phyloP scores from a whole-genome alignment of 495 filamentous ascomycete genomes.

The Usnea hakonensis region DNA sequence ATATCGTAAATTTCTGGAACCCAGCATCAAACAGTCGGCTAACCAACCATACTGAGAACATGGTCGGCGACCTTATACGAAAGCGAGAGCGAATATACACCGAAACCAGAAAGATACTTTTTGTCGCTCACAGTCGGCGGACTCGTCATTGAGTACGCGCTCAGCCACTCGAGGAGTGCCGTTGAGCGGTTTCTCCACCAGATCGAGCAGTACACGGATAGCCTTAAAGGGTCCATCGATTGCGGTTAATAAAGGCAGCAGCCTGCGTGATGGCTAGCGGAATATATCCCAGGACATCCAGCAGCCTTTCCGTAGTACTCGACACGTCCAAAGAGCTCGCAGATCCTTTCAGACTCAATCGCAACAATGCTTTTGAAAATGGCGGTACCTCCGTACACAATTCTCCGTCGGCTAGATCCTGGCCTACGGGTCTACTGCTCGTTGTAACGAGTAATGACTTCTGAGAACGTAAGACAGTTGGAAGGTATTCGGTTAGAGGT shows the following conservation, averaged over 20 bases:
- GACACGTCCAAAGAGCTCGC: neutral
- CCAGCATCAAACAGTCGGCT: constrained; percentile 22
- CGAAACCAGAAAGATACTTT: constrained; percentile 20
- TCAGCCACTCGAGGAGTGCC: constrained; percentile 17
- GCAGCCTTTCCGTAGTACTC: neutral
- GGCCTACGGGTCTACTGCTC: neutral
- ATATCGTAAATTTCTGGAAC: constrained; percentile 16
- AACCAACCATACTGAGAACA: constrained; percentile 25
- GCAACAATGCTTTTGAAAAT: neutral
- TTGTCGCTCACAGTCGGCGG: constrained; percentile 31
- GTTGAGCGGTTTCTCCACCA: constrained; percentile 26
- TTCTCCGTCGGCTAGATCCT: neutral
- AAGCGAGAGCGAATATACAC: constrained; percentile 10
- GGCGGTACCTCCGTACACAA: neutral
- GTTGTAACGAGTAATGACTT: neutral
- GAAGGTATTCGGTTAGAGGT: neutral
- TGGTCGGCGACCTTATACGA: constrained; percentile 21
- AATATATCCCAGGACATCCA: neutral
- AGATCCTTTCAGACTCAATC: neutral
- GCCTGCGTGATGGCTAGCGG: neutral
- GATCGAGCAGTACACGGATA: constrained; percentile 29
- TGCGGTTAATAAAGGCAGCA: neutral
- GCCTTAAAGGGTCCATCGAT: constrained; percentile 21
- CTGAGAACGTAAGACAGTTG: neutral
- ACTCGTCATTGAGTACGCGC: constrained; percentile 31